Evolutionary conservation across 768 basidiomycete species (phyloP), one percentile per base, ranked within the genome.

Genomic region (Hortiboletus flavorubellus): DNA sequence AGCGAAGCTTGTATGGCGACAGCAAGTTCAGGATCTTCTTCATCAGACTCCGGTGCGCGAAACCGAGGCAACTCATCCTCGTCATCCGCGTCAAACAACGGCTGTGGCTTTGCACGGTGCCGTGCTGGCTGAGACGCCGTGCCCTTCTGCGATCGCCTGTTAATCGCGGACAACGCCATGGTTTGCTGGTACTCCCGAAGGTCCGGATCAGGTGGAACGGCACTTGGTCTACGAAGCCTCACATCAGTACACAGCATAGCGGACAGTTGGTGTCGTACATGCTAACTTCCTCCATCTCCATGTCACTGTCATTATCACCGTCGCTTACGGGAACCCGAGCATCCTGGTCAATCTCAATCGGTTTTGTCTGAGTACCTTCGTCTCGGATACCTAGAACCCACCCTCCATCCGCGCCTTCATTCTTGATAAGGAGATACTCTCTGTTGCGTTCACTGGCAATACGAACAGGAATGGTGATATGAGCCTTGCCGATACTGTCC

Each of bases 401-500:
- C 1, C 97, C 97, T 2, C 95, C 94, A 21, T 82, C 85, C 15
- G 75, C 83, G 34, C 87, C 87, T 59, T 92, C 86, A 63, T 97
- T 96, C 76, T 96, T 96, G 55, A 98, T 79, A 55, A 99, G 77
- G n/a, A 98, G 78, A 71, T 99, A 99, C 69, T 97, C 86, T 68
- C 84, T 87, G 65, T 98, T 98, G 58, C 95, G 77, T 71, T 98
- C 95, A 61, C 93, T 93, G 1, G 97, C 97, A 58, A 99, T 91
- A 21, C 97, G 83, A 33, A 96, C 82, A 38, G 96, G 96, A 52
- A 98, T 98, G 4, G 86, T 84, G 46, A 98, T 80, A 66, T 93
- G 82, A 0, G 92, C 91, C 65, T 86, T 92, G 53, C 93, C 93
- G 55, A 98, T 93, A 49, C 80, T 90, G 67, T 98, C 94, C 2